Evolutionary conservation across 768 basidiomycete genomes (phyloP).

Genomic region (Butyriboletus loyo): DNA sequence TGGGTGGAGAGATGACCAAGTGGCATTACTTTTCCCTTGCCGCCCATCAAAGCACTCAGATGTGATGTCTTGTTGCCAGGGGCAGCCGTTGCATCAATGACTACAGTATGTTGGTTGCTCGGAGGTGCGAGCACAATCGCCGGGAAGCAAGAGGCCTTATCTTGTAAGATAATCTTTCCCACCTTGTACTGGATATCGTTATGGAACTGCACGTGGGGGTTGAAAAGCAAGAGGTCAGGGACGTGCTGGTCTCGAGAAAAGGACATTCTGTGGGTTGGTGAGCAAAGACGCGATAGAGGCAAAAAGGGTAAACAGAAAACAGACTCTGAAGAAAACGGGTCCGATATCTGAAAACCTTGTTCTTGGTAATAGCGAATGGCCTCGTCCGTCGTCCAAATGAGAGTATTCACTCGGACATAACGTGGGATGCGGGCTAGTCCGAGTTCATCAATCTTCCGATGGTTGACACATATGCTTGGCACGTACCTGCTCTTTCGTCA

Average conservation of each 20-base stretch:
- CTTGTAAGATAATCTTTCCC: constrained; percentile 90
- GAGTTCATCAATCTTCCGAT: neutral
- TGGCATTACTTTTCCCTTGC: constrained; percentile 65
- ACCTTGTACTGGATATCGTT: constrained; percentile 66
- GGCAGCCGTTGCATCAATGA: constrained; percentile 94
- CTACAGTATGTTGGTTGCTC: constrained; percentile 43
- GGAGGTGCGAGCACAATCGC: constrained; percentile 83
- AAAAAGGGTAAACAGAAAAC: constrained; percentile 1
- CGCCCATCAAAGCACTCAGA: constrained; percentile 82
- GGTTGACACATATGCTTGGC: neutral
- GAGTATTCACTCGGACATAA: constrained; percentile 81
- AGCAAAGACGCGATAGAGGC: neutral
- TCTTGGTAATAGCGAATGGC: constrained; percentile 56
- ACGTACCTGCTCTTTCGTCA: constrained; percentile 63
- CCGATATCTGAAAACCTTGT: constrained; percentile 52
- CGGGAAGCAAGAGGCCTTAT: constrained; percentile 98
- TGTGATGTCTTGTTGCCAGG: constrained; percentile 99
- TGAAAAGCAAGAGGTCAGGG: constrained; percentile 75
- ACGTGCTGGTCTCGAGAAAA: constrained; percentile 81
- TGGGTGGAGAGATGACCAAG: neutral
- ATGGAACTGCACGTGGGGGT: constrained; percentile 63
- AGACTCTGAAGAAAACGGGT: constrained; percentile 55
- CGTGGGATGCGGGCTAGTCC: constrained; percentile 67
- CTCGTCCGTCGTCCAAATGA: constrained; percentile 61
- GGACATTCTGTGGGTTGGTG: constrained; percentile 42